Evolutionary conservation across 441 rosid species (phyloP).

Genomic region (Aquilaria agallochum): DNA sequence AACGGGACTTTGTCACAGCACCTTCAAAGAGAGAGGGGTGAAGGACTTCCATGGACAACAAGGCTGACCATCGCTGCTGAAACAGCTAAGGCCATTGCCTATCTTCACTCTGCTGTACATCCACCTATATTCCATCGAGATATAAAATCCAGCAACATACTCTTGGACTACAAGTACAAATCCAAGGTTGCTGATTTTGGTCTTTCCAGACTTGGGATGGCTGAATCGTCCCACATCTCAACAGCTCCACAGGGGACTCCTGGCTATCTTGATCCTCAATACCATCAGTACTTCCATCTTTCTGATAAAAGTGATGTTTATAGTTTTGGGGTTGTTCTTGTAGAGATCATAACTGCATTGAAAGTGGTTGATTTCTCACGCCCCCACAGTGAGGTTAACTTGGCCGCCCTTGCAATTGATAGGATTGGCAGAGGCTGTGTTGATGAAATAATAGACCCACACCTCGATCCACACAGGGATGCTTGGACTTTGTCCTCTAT

Average conservation of each 20-base stretch:
- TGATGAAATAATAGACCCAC: slow-evolving; percentile 74
- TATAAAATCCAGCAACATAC: slow-evolving; percentile 85
- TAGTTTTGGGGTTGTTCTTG: slow-evolving; percentile 90
- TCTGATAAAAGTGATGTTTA: slow-evolving; percentile 96
- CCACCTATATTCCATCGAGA: slow-evolving; percentile 93
- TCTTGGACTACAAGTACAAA: slow-evolving; percentile 56
- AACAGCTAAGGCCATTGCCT: slow-evolving; percentile 81
- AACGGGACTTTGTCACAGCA: slow-evolving; percentile 85
- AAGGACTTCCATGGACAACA: slow-evolving; percentile 66
- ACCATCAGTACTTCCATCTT: slow-evolving; percentile 89
- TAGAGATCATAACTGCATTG: slow-evolving; percentile 75
- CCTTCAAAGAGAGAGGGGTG: slow-evolving; percentile 64
- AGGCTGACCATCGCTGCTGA: slow-evolving; percentile 75
- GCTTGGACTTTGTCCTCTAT: slow-evolving; percentile 73
- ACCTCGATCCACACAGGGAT: slow-evolving; percentile 49
- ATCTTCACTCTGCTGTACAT: slow-evolving; percentile 79
- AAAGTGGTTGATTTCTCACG: slow-evolving; percentile 87
- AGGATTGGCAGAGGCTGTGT: slow-evolving; percentile 74
- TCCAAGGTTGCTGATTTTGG: slow-evolving; percentile 95
- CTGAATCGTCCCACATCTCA: slow-evolving; percentile 74
- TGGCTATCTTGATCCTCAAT: slow-evolving; percentile 91
- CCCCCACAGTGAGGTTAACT: slow-evolving; percentile 63
- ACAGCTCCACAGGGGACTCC: slow-evolving; percentile 99
- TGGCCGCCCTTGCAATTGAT: slow-evolving; percentile 82
- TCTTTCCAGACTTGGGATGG: slow-evolving; percentile 89